Conservation (phyloP, 768 basidiomycete genomes). For the Leccinum variicolor region DNA sequence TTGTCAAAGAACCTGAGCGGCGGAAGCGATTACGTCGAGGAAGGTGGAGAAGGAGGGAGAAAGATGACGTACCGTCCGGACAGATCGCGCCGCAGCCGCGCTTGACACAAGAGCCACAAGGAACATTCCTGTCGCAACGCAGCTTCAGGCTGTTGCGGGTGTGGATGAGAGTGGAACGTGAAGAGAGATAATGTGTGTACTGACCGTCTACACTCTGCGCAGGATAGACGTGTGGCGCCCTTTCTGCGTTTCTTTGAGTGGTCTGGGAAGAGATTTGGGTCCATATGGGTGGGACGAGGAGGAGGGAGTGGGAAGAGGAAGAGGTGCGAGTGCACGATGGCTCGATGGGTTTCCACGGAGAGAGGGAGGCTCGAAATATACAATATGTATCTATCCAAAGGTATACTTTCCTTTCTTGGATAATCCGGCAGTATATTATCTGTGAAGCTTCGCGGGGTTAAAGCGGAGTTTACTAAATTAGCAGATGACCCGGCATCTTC, state of each 20-base stretch:
- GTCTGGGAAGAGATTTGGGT: conserved; percentile 25
- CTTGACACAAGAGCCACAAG: conserved; percentile 79
- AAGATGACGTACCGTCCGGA: conserved; percentile 59
- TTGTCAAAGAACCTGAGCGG: conserved; percentile 66
- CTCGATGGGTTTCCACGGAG: conserved; percentile 18
- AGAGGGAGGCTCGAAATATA: conserved; percentile 10
- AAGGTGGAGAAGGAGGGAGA: conserved; percentile 8
- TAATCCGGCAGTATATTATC: conserved; percentile 14
- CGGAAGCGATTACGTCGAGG: conserved; percentile 18
- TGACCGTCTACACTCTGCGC: conserved; percentile 77
- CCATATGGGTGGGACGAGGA: conserved; percentile 16
- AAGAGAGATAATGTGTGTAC: not conserved
- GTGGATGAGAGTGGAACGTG: not conserved
- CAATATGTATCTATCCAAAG: conserved; percentile 9
- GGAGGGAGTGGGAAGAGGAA: conserved; percentile 8
- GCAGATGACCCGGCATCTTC: conserved; percentile 9
- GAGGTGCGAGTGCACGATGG: conserved; percentile 15
- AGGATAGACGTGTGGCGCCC: conserved; percentile 73
- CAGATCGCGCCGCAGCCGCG: conserved; percentile 79
- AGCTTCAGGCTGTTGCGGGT: conserved; percentile 25
- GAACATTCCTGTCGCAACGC: conserved; percentile 68
- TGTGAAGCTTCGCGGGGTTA: conserved; percentile 22
- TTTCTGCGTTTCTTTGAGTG: conserved; percentile 58
- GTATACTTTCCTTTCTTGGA: conserved; percentile 21
- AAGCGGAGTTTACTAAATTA: conserved; percentile 9